These are phyloP conservation scores for Marasmius tenuissimus DNA, from an alignment of 1,284 basidiomycete species.

Conservation along the genomic window DNA sequence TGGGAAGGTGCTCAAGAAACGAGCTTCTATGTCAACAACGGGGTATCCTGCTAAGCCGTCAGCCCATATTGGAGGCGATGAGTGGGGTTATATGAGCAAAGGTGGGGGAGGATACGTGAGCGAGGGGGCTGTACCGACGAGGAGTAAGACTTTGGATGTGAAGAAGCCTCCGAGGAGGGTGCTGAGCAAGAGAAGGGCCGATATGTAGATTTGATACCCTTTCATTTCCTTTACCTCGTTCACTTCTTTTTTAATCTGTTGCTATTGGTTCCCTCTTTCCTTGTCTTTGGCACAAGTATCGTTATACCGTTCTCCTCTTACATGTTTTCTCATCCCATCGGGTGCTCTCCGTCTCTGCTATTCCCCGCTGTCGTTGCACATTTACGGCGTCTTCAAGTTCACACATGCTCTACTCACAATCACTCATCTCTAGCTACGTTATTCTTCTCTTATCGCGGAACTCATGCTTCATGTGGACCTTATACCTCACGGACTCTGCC, in stretches of 20 bases:
- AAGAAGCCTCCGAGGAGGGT: conserved; percentile 14
- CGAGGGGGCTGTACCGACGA: neutral
- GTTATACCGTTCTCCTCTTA: too few relatives aligned
- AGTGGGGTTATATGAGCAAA: neutral
- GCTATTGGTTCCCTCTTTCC: neutral
- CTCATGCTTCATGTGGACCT: too few relatives aligned
- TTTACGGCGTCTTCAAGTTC: too few relatives aligned
- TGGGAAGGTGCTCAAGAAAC: neutral
- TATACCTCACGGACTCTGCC: too few relatives aligned
- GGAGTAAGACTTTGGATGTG: neutral
- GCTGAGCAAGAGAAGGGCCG: conserved; percentile 14
- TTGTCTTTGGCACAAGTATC: too few relatives aligned
- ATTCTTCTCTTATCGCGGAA: too few relatives aligned
- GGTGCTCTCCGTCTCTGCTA: too few relatives aligned
- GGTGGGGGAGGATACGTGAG: neutral
- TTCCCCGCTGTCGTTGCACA: too few relatives aligned
- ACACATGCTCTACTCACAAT: too few relatives aligned
- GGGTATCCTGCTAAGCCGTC: neutral
- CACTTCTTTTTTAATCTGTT: neutral
- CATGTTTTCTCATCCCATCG: neutral
- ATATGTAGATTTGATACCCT: neutral
- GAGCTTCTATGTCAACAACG: neutral
- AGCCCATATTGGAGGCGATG: neutral
- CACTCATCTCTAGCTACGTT: too few relatives aligned
- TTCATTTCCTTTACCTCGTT: neutral